Conservation (phyloP, 345 rosid species). For the Cardiospermum halicacabum region DNA sequence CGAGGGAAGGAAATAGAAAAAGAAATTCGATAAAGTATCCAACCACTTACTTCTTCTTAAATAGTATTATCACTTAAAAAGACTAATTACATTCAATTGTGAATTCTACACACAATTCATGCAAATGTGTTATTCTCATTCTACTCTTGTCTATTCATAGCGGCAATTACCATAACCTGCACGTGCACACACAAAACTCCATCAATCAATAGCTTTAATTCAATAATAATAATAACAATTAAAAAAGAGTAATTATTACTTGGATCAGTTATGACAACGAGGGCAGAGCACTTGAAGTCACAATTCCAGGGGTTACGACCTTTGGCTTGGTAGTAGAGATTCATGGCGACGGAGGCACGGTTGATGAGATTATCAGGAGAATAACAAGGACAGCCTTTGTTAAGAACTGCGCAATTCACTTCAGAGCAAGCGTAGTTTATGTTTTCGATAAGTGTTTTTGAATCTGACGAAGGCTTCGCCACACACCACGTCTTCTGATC, state of each 20-base stretch:
- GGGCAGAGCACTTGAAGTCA: conserved; percentile 56
- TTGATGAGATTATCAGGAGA: conserved; percentile 46
- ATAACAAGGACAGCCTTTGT: conserved; percentile 45
- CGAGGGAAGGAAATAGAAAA: too few relatives aligned
- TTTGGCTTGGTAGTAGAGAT: conserved; percentile 60
- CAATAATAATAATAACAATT: not conserved
- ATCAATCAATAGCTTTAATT: too few relatives aligned
- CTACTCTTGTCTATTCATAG: conserved; percentile 35
- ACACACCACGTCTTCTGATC: conserved; percentile 63
- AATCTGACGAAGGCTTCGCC: conserved; percentile 68
- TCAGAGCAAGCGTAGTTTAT: conserved; percentile 57
- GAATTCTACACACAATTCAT: too few relatives aligned
- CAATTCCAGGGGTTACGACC: conserved; percentile 67
- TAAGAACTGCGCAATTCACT: conserved; percentile 45
- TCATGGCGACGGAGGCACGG: conserved; percentile 71
- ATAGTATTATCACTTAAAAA: too few relatives aligned
- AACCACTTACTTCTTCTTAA: too few relatives aligned
- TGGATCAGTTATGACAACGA: conserved; percentile 52
- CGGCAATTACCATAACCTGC: conserved; percentile 54
- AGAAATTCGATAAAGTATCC: too few relatives aligned
- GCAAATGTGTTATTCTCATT: too few relatives aligned
- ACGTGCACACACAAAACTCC: too few relatives aligned
- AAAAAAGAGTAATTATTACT: conserved; percentile 25
- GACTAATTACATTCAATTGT: too few relatives aligned
- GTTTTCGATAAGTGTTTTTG: conserved; percentile 40